These are phyloP conservation scores for Metarhizium robertsii DNA, from an alignment of 2,329 filamentous ascomycete genomes.

Conservation along the genomic window DNA sequence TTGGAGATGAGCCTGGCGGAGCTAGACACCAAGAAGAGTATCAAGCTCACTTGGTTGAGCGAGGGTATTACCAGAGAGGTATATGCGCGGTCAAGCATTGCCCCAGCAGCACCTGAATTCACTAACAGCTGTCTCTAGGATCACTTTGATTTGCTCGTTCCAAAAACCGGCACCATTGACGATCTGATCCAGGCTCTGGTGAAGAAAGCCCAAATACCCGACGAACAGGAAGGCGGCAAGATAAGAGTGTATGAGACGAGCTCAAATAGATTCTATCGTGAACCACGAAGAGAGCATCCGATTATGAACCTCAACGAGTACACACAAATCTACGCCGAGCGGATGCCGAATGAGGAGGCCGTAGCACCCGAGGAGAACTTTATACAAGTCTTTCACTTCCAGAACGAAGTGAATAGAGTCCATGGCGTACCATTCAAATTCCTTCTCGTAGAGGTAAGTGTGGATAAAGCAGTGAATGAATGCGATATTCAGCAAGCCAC, in stretches of 20 bases:
- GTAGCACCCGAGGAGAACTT: conserved; percentile 48
- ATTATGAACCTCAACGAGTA: conserved; percentile 85
- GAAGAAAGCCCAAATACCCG: conserved; percentile 71
- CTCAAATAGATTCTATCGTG: conserved; percentile 73
- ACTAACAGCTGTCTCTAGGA: conserved; percentile 42
- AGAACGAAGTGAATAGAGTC: conserved; percentile 73
- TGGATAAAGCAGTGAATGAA: neutral
- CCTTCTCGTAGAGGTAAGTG: conserved; percentile 64
- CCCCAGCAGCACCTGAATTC: neutral
- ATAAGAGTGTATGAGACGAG: conserved; percentile 79
- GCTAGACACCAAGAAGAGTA: conserved; percentile 80
- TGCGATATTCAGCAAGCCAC: no score
- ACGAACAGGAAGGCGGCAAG: conserved; percentile 58
- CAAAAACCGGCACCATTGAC: conserved; percentile 71
- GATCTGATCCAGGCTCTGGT: conserved; percentile 70
- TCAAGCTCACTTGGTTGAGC: conserved; percentile 76
- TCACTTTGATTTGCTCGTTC: conserved; percentile 70
- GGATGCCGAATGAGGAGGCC: conserved; percentile 63
- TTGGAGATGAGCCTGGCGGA: conserved; percentile 91
- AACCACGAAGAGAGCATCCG: conserved; percentile 58
- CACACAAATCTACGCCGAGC: conserved; percentile 70
- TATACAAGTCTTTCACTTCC: conserved; percentile 84
- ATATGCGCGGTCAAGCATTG: conserved; percentile 7
- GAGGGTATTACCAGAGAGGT: conserved; percentile 91
- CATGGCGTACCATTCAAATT: conserved; percentile 93